Evolutionary conservation across 2,329 filamentous ascomycete species (phyloP).

Genomic region (Trichoderma lentiforme): DNA sequence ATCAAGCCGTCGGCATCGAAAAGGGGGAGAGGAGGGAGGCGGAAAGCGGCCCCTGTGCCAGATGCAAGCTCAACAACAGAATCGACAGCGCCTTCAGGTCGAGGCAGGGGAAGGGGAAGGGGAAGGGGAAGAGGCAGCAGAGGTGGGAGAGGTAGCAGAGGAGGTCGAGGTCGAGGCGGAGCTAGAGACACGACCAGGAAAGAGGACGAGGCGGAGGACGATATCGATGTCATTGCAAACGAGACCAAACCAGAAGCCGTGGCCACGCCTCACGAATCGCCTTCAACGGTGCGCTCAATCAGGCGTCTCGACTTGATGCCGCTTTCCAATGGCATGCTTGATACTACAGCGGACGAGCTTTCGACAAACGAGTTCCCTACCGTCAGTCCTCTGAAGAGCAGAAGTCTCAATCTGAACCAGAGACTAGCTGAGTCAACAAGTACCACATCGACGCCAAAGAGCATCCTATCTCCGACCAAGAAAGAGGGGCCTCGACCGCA

Average conservation of each 20-base stretch:
- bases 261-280: constrained; percentile 15
- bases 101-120: not conserved
- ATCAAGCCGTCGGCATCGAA: constrained; percentile 6
- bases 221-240: not conserved
- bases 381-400: constrained; percentile 15
- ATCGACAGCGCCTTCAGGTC: not conserved
- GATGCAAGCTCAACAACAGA: not conserved
- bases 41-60: not conserved
- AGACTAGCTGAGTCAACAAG: constrained; percentile 6
- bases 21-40: constrained; percentile 5
- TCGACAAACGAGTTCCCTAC: not conserved
- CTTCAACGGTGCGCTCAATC: constrained; percentile 17
- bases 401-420: constrained; percentile 14
- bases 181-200: constrained; percentile 22
- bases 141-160: constrained; percentile 10
- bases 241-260: constrained; percentile 18
- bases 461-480: constrained; percentile 56
- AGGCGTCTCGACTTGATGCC: not conserved
- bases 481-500: constrained; percentile 38
- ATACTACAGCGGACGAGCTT: constrained; percentile 17
- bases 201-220: not conserved
- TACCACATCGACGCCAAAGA: constrained; percentile 40
- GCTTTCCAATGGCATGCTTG: constrained; percentile 13
- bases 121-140: not conserved
- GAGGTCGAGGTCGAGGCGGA: not conserved